phyloP scores from a whole-genome alignment of 208 protist species.

The Porcisia deanei region DNA sequence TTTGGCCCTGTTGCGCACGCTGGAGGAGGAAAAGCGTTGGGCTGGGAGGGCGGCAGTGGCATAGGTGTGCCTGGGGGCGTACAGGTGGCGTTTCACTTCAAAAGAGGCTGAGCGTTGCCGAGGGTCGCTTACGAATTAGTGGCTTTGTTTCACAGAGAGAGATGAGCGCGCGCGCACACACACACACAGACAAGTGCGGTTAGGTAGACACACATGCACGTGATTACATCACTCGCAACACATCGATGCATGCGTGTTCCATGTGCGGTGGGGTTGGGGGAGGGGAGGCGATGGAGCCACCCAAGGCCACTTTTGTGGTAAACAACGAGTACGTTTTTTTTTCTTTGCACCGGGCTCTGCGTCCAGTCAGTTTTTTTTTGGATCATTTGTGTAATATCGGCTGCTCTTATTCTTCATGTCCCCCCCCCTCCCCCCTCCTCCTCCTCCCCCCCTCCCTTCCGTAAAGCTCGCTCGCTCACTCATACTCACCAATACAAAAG shows the following conservation, averaged over 20 bases:
- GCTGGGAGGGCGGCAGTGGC: neutral
- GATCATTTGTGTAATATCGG: neutral
- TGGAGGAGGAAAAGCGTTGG: constrained; percentile 26
- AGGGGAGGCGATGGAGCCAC: neutral
- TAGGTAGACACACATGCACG: neutral
- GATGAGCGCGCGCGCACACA: neutral
- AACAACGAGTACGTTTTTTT: neutral
- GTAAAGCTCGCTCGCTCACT: neutral
- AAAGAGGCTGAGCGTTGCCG: neutral
- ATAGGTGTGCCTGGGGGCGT: neutral
- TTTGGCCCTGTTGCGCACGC: constrained; percentile 30
- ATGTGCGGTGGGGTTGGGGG: neutral
- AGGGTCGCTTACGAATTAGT: neutral
- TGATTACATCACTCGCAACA: neutral
- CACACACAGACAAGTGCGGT: neutral
- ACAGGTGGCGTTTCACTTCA: neutral
- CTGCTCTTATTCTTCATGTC: neutral
- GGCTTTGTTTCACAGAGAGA: neutral
- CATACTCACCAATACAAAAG: neutral
- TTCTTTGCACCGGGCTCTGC: neutral
- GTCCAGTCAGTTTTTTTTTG: neutral
- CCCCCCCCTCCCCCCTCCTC: neutral
- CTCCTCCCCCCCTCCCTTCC: no score
- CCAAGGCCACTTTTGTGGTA: neutral
- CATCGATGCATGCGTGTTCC: neutral